Percentiles rank a stretch among this genome's conserved stretches.
Evolutionary conservation across 805 yeast species (phyloP).

Genomic region (Kuraishia ogatae): DNA sequence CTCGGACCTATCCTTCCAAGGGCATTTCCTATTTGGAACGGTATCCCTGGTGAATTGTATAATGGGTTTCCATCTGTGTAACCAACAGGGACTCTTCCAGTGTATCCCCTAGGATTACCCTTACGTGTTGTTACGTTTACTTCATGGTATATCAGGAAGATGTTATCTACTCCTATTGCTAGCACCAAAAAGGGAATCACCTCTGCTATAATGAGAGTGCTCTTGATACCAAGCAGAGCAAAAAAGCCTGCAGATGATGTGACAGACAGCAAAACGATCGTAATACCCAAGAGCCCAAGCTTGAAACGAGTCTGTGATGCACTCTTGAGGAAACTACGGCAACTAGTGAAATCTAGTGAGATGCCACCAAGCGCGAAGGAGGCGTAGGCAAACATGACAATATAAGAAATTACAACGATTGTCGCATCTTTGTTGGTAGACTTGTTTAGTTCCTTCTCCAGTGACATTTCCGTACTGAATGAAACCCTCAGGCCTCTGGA

Average conservation of each 20-base stretch:
- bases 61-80: too few species aligned
- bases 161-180: slow-evolving; percentile 95
- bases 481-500: slow-evolving; percentile 50
- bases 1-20: slow-evolving; percentile 81
- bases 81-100: too few species aligned
- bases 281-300: slow-evolving; percentile 77
- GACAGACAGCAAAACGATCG: slow-evolving; percentile 76
- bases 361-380: slow-evolving; percentile 66
- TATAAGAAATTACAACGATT: slow-evolving; percentile 65
- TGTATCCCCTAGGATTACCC: too few species aligned
- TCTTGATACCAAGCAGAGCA: slow-evolving; percentile 66
- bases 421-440: slow-evolving; percentile 72
- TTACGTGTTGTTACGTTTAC: slow-evolving; percentile 27
- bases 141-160: slow-evolving; percentile 80
- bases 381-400: slow-evolving; percentile 83
- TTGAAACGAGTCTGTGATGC: slow-evolving; percentile 52
- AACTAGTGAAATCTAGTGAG: not conserved
- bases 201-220: slow-evolving; percentile 90
- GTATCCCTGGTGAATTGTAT: too few species aligned
- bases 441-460: slow-evolving; percentile 76
- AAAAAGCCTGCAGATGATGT: slow-evolving; percentile 76
- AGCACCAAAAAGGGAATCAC: slow-evolving; percentile 89
- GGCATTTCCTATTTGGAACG: slow-evolving; percentile 53
- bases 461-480: slow-evolving; percentile 75
- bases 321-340: not conserved